Evolutionary conservation across 2,329 filamentous ascomycete genomes (phyloP).

Genomic region (Cephalotrichum gorgonifer): DNA sequence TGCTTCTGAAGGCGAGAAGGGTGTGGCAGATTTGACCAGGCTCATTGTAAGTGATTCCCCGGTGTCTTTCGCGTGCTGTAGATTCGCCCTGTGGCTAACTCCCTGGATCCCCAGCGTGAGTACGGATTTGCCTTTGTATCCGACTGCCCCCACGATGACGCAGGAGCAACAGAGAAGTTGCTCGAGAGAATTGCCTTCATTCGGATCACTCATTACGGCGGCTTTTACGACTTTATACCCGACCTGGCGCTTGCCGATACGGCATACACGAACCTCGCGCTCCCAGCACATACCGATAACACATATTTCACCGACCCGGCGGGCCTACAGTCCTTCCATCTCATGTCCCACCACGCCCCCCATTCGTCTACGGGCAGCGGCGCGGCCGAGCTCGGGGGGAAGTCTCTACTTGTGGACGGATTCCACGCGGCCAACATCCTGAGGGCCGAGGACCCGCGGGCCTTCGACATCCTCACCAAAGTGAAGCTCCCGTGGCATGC

Average conservation of each 20-base stretch:
- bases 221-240: slow-evolving; percentile 71
- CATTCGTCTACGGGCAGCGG: neutral
- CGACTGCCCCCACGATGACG: slow-evolving; percentile 48
- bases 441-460: slow-evolving; percentile 35
- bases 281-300: slow-evolving; percentile 84
- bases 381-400: slow-evolving; percentile 48
- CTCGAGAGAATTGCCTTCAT: slow-evolving; percentile 79
- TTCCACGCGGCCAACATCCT: slow-evolving; percentile 62
- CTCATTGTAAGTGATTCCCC: slow-evolving; percentile 42
- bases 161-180: slow-evolving; percentile 62
- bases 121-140: slow-evolving; percentile 73
- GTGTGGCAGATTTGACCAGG: slow-evolving; percentile 51
- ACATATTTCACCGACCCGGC: slow-evolving; percentile 93
- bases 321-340: slow-evolving; percentile 85
- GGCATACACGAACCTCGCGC: slow-evolving; percentile 76
- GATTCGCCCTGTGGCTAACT: neutral
- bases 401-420: slow-evolving; percentile 76
- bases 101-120: slow-evolving; percentile 35
- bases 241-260: slow-evolving; percentile 83
- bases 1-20: slow-evolving; percentile 31
- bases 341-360: slow-evolving; percentile 59
- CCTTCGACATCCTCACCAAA: slow-evolving; percentile 46
- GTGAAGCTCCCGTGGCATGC: slow-evolving; percentile 66
- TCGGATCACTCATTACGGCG: slow-evolving; percentile 82
- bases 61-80: neutral